These are phyloP conservation scores for Herpetomonas tarakana DNA, from an alignment of 208 protist genomes.

Conservation along the genomic window DNA sequence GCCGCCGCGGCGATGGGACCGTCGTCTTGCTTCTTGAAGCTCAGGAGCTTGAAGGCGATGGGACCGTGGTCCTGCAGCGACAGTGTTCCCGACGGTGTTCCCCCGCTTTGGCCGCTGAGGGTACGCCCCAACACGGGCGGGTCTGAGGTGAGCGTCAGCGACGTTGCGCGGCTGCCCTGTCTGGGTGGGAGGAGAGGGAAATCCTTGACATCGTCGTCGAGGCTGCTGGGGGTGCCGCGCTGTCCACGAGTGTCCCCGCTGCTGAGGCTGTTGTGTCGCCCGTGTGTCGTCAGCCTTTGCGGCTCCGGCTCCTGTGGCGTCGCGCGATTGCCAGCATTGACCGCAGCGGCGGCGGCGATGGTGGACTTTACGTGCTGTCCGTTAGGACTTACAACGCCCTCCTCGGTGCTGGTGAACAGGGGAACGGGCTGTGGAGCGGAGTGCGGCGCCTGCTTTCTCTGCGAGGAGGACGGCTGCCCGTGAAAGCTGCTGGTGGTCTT, in stretches of 20 bases:
- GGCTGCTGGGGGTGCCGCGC: no score
- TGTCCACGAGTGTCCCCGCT: no score
- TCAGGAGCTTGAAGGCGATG: slow-evolving; percentile 7
- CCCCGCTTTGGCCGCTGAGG: not conserved
- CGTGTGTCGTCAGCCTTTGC: no score
- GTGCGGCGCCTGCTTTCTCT: no score
- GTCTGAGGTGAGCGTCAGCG: not conserved
- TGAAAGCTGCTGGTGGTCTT: no score
- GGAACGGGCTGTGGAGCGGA: not conserved
- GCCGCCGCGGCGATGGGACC: not conserved
- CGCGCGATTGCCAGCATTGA: no score
- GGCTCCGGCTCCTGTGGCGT: no score
- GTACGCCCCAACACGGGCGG: not conserved
- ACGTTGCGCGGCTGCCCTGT: not conserved
- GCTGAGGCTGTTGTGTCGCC: no score
- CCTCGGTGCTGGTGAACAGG: not conserved
- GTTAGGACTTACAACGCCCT: not conserved
- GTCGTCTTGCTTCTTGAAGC: slow-evolving; percentile 14
- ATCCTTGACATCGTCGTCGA: not conserved
- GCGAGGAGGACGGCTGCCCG: no score
- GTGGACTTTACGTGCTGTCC: not conserved
- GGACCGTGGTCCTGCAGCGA: not conserved
- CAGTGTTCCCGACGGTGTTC: not conserved
- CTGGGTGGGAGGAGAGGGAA: not conserved
- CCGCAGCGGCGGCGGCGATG: no score